These are phyloP conservation scores for Fusarium irregulare DNA, from an alignment of 2,329 filamentous ascomycete genomes.

Conservation along the genomic window DNA sequence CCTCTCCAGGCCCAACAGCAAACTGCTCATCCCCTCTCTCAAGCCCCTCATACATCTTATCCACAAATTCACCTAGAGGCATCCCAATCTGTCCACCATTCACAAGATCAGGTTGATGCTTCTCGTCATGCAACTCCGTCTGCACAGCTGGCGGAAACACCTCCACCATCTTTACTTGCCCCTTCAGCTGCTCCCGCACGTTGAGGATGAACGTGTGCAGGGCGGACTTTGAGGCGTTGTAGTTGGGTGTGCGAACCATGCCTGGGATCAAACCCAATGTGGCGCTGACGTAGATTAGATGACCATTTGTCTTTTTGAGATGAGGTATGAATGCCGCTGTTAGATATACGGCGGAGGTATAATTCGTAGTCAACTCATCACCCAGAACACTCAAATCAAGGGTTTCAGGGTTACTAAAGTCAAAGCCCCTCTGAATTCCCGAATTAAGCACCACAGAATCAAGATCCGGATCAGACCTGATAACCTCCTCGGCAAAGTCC, in stretches of 20 bases:
- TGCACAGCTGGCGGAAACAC: slow-evolving; percentile 48
- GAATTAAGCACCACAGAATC: slow-evolving; percentile 68
- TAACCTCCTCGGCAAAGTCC: slow-evolving; percentile 34
- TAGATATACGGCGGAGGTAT: slow-evolving; percentile 44
- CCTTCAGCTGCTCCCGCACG: slow-evolving; percentile 39
- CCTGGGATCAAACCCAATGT: slow-evolving; percentile 23
- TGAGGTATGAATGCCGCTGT: slow-evolving; percentile 47
- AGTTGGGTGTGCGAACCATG: slow-evolving; percentile 44
- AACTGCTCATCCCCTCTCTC: slow-evolving; percentile 41
- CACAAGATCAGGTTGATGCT: slow-evolving; percentile 43
- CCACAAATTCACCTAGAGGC: slow-evolving; percentile 54
- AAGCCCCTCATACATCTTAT: slow-evolving; percentile 50
- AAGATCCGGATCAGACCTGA: slow-evolving; percentile 32
- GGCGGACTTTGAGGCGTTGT: slow-evolving; percentile 46
- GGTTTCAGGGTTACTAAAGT: slow-evolving; percentile 41
- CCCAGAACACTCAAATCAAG: slow-evolving; percentile 48
- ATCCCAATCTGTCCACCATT: slow-evolving; percentile 51
- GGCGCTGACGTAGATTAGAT: slow-evolving; percentile 44
- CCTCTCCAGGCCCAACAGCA: slow-evolving; percentile 39
- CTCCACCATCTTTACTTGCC: slow-evolving; percentile 35
- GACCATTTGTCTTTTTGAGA: slow-evolving; percentile 21
- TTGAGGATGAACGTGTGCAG: slow-evolving; percentile 45
- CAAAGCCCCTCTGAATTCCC: slow-evolving; percentile 61
- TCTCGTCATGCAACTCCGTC: slow-evolving; percentile 45
- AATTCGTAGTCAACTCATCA: slow-evolving; percentile 44